Base-by-base conservation (phyloP, 768 basidiomycete species). In the Leccinellum rugosiceps region DNA sequence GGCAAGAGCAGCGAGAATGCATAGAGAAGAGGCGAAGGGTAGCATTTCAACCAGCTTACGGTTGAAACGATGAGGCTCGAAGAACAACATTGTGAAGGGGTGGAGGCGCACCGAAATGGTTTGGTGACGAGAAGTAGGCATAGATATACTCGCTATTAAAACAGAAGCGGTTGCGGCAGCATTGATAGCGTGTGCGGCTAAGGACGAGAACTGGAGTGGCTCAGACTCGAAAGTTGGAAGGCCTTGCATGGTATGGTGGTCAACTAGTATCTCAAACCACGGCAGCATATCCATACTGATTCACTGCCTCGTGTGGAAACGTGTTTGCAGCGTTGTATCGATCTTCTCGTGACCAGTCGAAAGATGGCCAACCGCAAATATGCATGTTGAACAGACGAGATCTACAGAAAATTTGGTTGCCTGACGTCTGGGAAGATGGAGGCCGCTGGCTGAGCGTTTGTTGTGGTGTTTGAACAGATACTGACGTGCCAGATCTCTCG, bases 41-140 rank as follows among this genome's bases (percentile, higher is more conserved):
- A 72, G 66, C 69, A 74, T 74, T 64, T 74, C 71, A 62, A 72
- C 71, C 66, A 74, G 68, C 71, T 72, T 68, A 43, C 56, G 66
- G 34, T 62, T 56, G 23, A 55, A 32, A 50, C 34, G 43, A 58
- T 61, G 54, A 64, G 58, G 30, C 3, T 53, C 15, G 26, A 54
- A 56, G 49, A 51, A 49, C n/a, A 41, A 55, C 58, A 66, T 66
- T 58, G 38, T 47, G n/a, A 23, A 54, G 32, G 60, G 50, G 53
- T 47, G 25, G 50, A 43, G 25, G 62, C 72, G 55, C 64, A 72
- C 71, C 68, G 71, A 72, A 62, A 74, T 48, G 48, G 60, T 61
- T 58, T 68, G 61, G 53, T 58, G 62, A 58, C 65, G 68, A 54
- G 61, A 65, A 19, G 63, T 25, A 41, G 68, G 71, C 54, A 67